Evolutionary conservation across 306 rosid genomes (phyloP).

Genomic region (Glycine soja): DNA sequence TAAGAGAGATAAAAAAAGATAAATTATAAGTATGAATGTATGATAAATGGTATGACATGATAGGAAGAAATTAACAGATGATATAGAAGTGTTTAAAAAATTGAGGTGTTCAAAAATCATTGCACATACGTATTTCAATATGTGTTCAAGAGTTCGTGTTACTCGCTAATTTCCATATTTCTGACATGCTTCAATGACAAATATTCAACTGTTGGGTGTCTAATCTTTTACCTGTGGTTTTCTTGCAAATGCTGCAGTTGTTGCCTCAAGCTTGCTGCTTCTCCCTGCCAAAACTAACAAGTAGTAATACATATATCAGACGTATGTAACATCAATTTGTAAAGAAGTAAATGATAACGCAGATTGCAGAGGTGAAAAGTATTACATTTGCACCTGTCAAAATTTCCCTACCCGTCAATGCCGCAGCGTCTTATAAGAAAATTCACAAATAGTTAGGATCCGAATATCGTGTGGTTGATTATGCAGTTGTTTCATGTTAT

Average conservation of each 20-base stretch:
- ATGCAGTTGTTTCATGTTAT: too few relatives aligned
- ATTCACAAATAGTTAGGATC: background rate
- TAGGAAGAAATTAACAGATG: too few relatives aligned
- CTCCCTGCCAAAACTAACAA: conserved; percentile 73
- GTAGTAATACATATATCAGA: conserved; percentile 9
- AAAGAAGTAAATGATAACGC: background rate
- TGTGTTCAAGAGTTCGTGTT: too few relatives aligned
- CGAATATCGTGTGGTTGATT: too few relatives aligned
- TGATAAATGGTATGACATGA: too few relatives aligned
- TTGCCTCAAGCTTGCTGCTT: conserved; percentile 66
- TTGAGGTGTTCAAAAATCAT: too few relatives aligned
- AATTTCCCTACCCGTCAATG: background rate
- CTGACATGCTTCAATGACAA: background rate
- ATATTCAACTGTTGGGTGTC: background rate
- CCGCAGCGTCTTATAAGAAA: background rate
- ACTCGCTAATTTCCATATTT: background rate
- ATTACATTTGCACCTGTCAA: background rate
- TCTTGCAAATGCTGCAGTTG: conserved; percentile 65
- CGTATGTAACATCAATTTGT: background rate
- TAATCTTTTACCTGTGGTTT: conserved; percentile 60
- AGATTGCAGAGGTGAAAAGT: background rate
- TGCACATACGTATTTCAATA: too few relatives aligned
- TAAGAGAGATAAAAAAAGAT: too few relatives aligned
- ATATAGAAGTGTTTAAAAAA: too few relatives aligned
- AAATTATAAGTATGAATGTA: too few relatives aligned